A percentile compares a stretch with the other conserved stretches of the same genome.
These are phyloP conservation scores for Taphrina communis DNA, from an alignment of 1,139 yeast genomes.

Conservation along the genomic window DNA sequence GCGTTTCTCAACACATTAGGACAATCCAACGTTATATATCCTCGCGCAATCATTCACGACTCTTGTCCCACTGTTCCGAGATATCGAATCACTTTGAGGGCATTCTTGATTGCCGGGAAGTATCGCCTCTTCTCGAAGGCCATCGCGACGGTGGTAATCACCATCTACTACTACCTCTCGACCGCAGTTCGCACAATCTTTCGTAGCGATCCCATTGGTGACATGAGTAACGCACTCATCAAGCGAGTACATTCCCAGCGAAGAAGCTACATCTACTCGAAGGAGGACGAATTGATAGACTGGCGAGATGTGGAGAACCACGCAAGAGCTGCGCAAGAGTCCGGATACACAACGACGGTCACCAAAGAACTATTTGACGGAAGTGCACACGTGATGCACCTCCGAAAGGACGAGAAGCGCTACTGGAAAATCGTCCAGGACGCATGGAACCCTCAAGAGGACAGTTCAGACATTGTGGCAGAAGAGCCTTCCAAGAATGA, in stretches of 20 bases:
- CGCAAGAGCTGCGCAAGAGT: not conserved
- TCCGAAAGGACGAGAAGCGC: constrained; percentile 19
- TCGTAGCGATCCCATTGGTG: constrained; percentile 6
- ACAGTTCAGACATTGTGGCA: not conserved
- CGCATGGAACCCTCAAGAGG: constrained; percentile 13
- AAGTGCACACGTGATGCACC: constrained; percentile 23
- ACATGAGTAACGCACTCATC: constrained; percentile 9
- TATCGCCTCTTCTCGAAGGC: constrained; percentile 22
- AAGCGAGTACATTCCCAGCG: constrained; percentile 3
- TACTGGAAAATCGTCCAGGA: constrained; percentile 24
- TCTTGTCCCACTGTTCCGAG: constrained; percentile 19
- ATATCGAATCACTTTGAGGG: constrained; percentile 14
- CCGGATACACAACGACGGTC: not conserved
- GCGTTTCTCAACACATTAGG: constrained; percentile 13
- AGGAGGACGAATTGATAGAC: constrained; percentile 16
- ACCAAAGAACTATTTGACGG: constrained; percentile 6
- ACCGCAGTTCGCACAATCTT: not conserved
- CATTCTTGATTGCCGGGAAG: constrained; percentile 25
- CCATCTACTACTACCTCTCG: constrained; percentile 22
- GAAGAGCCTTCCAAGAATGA: not conserved
- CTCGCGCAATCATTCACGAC: constrained; percentile 25
- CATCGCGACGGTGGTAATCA: constrained; percentile 25
- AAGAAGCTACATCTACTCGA: constrained; percentile 16
- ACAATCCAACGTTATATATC: not conserved
- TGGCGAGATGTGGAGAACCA: constrained; percentile 18